Evolutionary conservation across 2,329 filamentous ascomycete genomes (phyloP).

Genomic region (Ophiocordyceps robertsii): DNA sequence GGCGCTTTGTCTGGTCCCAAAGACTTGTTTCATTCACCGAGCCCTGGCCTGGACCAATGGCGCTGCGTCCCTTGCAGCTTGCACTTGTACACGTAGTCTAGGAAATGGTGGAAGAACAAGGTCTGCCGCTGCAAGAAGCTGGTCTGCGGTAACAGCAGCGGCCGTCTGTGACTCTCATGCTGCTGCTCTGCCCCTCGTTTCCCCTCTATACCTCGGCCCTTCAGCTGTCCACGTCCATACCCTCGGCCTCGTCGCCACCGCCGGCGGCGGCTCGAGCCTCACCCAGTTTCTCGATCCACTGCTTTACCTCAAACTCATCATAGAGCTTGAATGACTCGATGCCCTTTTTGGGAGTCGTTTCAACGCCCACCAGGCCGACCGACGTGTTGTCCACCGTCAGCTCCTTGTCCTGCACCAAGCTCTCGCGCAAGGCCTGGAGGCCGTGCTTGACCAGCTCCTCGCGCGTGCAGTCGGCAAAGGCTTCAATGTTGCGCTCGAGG

Average conservation of each 20-base stretch:
- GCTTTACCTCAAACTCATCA: conserved; percentile 76
- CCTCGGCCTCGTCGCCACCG: conserved; percentile 18
- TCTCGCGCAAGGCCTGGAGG: conserved; percentile 84
- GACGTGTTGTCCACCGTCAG: conserved; percentile 95
- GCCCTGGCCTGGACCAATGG: neutral
- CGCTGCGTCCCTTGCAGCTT: conserved; percentile 8
- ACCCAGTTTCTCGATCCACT: conserved; percentile 67
- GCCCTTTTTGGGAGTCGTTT: conserved; percentile 35
- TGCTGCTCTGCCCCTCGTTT: neutral
- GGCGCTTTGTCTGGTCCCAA: no score
- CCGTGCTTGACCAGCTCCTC: conserved; percentile 89
- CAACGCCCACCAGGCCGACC: conserved; percentile 66
- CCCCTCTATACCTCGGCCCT: neutral
- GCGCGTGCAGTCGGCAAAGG: conserved; percentile 60
- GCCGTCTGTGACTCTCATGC: neutral
- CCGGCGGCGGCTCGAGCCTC: conserved; percentile 31
- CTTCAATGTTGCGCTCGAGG: conserved; percentile 79
- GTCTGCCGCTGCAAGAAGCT: no score
- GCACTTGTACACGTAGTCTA: conserved; percentile 22
- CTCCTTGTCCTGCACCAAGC: conserved; percentile 91
- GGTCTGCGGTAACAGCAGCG: neutral
- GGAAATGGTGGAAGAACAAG: no score
- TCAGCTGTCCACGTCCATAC: conserved; percentile 23
- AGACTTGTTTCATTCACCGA: neutral
- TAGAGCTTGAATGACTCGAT: conserved; percentile 80